Conservation (phyloP, 345 rosid genomes). For the Corymbia maculata region DNA sequence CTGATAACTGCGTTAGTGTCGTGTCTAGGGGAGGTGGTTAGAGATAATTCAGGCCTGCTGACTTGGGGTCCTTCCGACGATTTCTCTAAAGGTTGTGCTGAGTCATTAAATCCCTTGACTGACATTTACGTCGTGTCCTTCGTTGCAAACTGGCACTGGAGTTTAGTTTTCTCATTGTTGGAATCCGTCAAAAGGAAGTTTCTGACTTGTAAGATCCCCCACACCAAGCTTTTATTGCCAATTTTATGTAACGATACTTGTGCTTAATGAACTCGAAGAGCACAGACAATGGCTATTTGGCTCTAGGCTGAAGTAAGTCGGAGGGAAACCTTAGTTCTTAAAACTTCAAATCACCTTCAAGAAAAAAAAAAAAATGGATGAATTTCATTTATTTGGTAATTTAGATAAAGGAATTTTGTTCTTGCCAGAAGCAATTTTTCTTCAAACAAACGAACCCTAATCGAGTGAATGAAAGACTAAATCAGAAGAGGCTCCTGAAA, state of each 20-base stretch:
- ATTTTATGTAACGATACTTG: background rate
- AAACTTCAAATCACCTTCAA: too few species aligned
- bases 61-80: background rate
- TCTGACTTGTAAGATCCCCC: background rate
- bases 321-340: background rate
- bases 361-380: too few species aligned
- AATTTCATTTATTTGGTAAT: too few species aligned
- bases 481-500: background rate
- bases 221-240: background rate
- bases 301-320: background rate
- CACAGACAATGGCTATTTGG: background rate
- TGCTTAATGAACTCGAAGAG: background rate
- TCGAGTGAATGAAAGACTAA: background rate
- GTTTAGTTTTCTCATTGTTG: background rate
- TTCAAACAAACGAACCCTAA: background rate
- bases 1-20: background rate
- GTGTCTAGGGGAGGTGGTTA: background rate
- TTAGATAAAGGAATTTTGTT: background rate
- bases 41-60: background rate
- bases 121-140: background rate
- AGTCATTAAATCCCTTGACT: background rate
- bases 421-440: background rate
- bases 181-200: background rate
- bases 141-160: background rate
- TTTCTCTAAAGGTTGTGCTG: background rate